Base-by-base conservation (phyloP, 495 filamentous ascomycete species). In the Tuber calosporum region DNA sequence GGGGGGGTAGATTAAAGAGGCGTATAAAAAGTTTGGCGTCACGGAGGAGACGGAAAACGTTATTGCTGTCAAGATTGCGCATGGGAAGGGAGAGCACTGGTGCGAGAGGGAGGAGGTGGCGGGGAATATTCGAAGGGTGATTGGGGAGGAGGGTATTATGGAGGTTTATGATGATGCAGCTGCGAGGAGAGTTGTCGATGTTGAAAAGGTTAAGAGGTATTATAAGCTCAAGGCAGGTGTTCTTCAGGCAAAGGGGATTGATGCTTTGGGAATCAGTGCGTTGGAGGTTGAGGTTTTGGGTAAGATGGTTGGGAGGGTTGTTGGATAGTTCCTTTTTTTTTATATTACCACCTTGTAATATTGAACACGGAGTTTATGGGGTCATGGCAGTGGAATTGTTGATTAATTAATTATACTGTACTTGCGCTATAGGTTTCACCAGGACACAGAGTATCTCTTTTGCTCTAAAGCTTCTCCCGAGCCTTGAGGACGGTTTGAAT, bases 1-100 rank as follows among this genome's bases (percentile, higher is more conserved):
- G 48, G 66, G 37, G 22, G 4, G 17, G 48, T 79, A 97, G 93
- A 97, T 99, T 78, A 87, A 93, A 62, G 93, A 97, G 77, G 89
- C 93, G 7, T 97, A 97, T 83, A 89, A 92, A 38, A 89, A 89
- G 72, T 96, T 95, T 80, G 95, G 95, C 66, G 90, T 97, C 72
- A 81, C 86, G 2, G 87, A 92, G 40, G 84, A 84, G 22, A 97
- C 91, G 9, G 88, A 86, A 40, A 82, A 87, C 75, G 82, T 99
- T 22, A 83, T 97, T 69, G 87, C 91, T 62, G 85, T 97, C 74
- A 97, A 97, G 83, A 85, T 97, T 67, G 73, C 83, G 68, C 26
- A 62, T 62, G 53, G 53, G n/a, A 62, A 17, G 2, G 53, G 69
- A 22, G 36, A 37, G 69, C 30, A 48, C 11, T 68, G 34, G 53